Base-by-base conservation (phyloP, 495 filamentous ascomycete species). In the Penicillium robsamsonii region DNA sequence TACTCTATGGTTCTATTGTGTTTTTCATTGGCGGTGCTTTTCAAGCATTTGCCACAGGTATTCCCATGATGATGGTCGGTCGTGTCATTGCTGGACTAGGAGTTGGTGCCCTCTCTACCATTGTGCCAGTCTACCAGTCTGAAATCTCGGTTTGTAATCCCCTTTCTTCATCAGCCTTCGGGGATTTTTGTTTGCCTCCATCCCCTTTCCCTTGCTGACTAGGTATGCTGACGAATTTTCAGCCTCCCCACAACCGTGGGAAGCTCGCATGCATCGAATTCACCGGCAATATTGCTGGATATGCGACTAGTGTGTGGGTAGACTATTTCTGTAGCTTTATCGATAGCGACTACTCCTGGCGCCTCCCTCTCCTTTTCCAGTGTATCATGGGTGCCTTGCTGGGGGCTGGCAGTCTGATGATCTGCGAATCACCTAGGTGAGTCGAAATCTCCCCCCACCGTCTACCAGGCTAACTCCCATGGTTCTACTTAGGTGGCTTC, bases 181-280 rank as follows among this genome's bases (percentile, higher is more conserved):
- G n/a, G 35, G 35, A 6, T 37, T 37, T 37, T n/a, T n/a, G 5
- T 7, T 37, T 37, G 5, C 15, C 35, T 37, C 33, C 33, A 2
- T 15, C 35, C 35, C n/a, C n/a, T 9, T 38, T 53, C 13, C 17
- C 15, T 29, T 2, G 15, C 15, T n/a, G n/a, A n/a, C n/a, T 9
- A 7, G 24, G 31, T 57, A 35, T 20, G 50, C 64, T 70, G 51
- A 70, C 47, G 8, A 18, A 10, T 33, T 37, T 47, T 8, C 44
- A 93, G 48, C 94, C 94, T 50, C 90, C 94, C 13, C 95, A 98
- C 60, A 97, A 96, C 69, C 81, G 95, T 51, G 95, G 95, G 17
- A 92, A 93, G 72, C 79, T 97, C 55, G 94, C 94, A 12, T 98
- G 94, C 72, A 97, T 98, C 56, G 95, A 97, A 69, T 98, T 98